These are phyloP conservation scores for Leccinum variicolor DNA, from an alignment of 768 basidiomycete genomes.

Conservation along the genomic window DNA sequence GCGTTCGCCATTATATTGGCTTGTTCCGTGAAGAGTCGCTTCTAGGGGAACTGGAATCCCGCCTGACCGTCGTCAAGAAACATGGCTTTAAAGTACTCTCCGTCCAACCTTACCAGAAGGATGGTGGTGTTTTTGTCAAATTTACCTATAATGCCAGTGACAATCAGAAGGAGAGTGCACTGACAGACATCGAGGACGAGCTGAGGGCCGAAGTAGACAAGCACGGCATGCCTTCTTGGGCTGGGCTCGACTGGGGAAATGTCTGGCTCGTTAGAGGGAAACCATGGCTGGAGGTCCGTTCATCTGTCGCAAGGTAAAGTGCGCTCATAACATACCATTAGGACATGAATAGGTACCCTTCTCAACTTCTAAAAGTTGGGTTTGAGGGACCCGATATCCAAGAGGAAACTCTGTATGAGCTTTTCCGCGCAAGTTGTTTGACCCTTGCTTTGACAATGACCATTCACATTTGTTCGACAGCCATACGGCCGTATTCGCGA, in stretches of 20 bases:
- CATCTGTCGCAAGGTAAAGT: not conserved
- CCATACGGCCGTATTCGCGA: slow-evolving; percentile 81
- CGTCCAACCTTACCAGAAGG: slow-evolving; percentile 66
- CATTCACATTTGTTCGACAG: slow-evolving; percentile 33
- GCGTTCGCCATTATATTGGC: slow-evolving; percentile 64
- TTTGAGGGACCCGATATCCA: slow-evolving; percentile 89
- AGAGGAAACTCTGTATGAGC: slow-evolving; percentile 74
- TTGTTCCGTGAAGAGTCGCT: slow-evolving; percentile 57
- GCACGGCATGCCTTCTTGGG: slow-evolving; percentile 62
- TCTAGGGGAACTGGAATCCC: slow-evolving; percentile 42
- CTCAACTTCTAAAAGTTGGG: slow-evolving; percentile 64
- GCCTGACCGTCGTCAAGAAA: slow-evolving; percentile 50
- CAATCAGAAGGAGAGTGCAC: slow-evolving; percentile 30
- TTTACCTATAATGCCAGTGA: slow-evolving; percentile 54
- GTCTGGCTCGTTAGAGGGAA: slow-evolving; percentile 74
- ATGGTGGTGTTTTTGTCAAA: slow-evolving; percentile 82
- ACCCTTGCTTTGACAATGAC: not conserved
- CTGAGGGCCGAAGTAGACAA: slow-evolving; percentile 43
- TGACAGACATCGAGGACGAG: slow-evolving; percentile 47
- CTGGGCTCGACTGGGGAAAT: slow-evolving; percentile 46
- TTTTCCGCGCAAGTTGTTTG: slow-evolving; percentile 61
- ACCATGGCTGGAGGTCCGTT: slow-evolving; percentile 76
- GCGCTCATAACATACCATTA: slow-evolving; percentile 27
- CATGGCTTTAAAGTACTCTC: slow-evolving; percentile 61
- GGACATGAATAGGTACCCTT: slow-evolving; percentile 86